Evolutionary conservation across 441 rosid genomes (phyloP), one percentile per base, ranked within the genome.

Genomic region (Gossypium davidsonii): DNA sequence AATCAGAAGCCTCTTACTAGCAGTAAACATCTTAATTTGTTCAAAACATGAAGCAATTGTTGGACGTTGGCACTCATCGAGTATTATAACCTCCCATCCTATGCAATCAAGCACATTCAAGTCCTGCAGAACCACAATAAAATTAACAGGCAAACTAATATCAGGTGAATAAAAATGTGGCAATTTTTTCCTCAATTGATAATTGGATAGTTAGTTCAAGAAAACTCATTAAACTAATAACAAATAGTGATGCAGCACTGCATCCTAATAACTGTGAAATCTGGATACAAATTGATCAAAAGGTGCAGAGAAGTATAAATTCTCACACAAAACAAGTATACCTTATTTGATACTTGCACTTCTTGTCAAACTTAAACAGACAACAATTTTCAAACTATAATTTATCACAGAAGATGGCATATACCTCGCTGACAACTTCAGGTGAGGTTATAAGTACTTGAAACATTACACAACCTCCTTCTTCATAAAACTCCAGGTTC

Each of bases 401-500:
- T 53, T 53, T 18, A 61, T 72, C 59, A 61, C 51, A 72, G 67
- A 49, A 48, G 68, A 58, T 28, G 39, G 31, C 31, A 39, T 52
- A 69, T 81, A 88, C 93, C 93, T 88, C 86, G 17, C 76, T 76
- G 51, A 85, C 20, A 80, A 79, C 76, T 72, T 85, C 89, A 26
- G 83, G 84, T 7, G 87, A 67, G 56, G 89, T 84, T 72, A 87
- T 49, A 37, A 88, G 86, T 15, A 83, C 84, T 73, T 87, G 86
- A 80, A 82, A 82, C 85, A 85, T 83, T 68, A 84, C 37, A 57
- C 73, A 74, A 61, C 81, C 84, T 62, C 81, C 80, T 81, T 75
- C 83, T 69, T 65, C 82, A 52, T 42, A 71, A 55, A 85, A 83
- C 78, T 86, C 89, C 61, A 84, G 52, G 51, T 78, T 76, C 78